Conservation (phyloP, 148 eudicot species). For the Polygonum maritimum region DNA sequence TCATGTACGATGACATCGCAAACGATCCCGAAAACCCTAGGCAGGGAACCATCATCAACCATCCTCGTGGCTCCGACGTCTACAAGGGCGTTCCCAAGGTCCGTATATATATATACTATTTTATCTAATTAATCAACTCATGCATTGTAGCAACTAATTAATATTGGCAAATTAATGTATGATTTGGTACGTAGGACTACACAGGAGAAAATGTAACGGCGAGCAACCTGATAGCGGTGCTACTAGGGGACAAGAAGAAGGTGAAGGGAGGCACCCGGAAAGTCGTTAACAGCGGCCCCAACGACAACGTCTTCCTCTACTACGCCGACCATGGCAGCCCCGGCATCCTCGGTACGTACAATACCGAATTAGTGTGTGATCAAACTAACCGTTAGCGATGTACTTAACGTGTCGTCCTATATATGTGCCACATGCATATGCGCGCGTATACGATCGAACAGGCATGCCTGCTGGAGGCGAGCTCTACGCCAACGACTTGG, state of each 20-base stretch:
- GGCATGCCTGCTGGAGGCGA: constrained; percentile 56
- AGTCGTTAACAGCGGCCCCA: constrained; percentile 23
- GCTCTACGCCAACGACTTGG: constrained; percentile 42
- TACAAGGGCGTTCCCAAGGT: constrained; percentile 31
- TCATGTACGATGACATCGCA: constrained; percentile 59
- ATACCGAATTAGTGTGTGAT: no score
- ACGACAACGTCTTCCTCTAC: constrained; percentile 28
- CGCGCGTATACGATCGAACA: constrained; percentile 2
- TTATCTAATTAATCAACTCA: no score
- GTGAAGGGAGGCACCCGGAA: constrained; percentile 27
- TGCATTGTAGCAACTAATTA: no score
- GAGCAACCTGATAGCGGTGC: constrained; percentile 14
- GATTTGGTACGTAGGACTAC: constrained; percentile 18
- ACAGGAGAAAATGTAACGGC: constrained; percentile 16
- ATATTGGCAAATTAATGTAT: no score
- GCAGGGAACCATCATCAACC: constrained; percentile 25
- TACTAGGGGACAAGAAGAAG: constrained; percentile 21
- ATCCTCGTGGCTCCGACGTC: constrained; percentile 20
- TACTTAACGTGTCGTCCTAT: neutral
- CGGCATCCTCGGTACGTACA: constrained; percentile 22
- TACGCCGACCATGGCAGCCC: constrained; percentile 29
- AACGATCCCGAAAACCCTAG: constrained; percentile 20
- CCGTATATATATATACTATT: neutral
- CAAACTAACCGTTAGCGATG: no score
- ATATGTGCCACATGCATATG: neutral